phyloP scores from a whole-genome alignment of 2,329 filamentous ascomycete genomes.

The Pseudogymnoascus sp. region DNA sequence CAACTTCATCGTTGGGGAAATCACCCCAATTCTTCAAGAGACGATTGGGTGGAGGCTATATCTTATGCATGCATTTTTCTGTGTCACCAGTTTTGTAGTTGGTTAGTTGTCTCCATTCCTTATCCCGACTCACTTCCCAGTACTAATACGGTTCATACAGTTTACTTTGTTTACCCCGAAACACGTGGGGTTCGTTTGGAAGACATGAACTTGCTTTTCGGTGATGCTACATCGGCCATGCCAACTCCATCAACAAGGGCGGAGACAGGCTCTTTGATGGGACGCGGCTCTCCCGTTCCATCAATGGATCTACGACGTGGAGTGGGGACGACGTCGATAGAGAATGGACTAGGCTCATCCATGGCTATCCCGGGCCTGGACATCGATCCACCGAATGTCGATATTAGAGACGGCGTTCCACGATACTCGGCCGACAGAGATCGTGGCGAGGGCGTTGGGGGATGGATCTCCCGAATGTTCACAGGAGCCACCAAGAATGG shows the following conservation, averaged over 20 bases:
- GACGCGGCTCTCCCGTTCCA: constrained; percentile 67
- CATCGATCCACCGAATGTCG: constrained; percentile 66
- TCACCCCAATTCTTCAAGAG: constrained; percentile 89
- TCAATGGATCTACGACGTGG: constrained; percentile 62
- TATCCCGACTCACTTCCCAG: background rate
- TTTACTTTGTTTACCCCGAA: constrained; percentile 96
- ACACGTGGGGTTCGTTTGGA: constrained; percentile 91
- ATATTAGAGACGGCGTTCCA: constrained; percentile 42
- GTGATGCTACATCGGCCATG: constrained; percentile 78
- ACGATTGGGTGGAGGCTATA: constrained; percentile 91
- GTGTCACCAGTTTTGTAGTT: constrained; percentile 86
- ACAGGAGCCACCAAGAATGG: constrained; percentile 27
- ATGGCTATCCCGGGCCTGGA: constrained; percentile 70
- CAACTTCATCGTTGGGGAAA: constrained; percentile 93
- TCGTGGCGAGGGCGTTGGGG: constrained; percentile 49
- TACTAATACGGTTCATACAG: constrained; percentile 37
- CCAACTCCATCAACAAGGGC: constrained; percentile 68
- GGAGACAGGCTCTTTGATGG: constrained; percentile 76
- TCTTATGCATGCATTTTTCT: constrained; percentile 93
- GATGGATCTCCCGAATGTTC: constrained; percentile 62
- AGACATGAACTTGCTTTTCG: constrained; percentile 93
- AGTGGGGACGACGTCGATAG: constrained; percentile 23
- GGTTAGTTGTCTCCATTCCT: constrained; percentile 50
- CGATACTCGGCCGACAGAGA: constrained; percentile 29
- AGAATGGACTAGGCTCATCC: constrained; percentile 44